Conservation (phyloP, 2,329 filamentous ascomycete species). For the Nemania sp. region DNA sequence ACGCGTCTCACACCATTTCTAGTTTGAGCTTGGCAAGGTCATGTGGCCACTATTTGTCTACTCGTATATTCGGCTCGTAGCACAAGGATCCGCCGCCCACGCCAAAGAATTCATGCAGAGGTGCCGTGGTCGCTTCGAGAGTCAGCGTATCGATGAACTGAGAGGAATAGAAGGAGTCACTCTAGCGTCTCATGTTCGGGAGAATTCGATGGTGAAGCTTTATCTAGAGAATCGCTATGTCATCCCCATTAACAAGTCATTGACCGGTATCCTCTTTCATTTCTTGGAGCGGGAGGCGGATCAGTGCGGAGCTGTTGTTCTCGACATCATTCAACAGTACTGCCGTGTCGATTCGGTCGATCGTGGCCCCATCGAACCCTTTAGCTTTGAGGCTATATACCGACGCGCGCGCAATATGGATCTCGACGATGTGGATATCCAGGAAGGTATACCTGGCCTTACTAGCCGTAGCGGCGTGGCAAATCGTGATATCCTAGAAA, state of each 20-base stretch:
- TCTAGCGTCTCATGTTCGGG: constrained; percentile 80
- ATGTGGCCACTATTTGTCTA: constrained; percentile 97
- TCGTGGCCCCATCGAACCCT: constrained; percentile 72
- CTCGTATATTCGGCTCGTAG: constrained; percentile 84
- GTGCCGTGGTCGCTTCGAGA: constrained; percentile 77
- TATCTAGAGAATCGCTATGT: constrained; percentile 91
- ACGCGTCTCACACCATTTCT: constrained; percentile 25
- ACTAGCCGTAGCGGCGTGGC: constrained; percentile 68
- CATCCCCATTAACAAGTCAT: constrained; percentile 86
- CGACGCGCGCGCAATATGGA: constrained; percentile 71
- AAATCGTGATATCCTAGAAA: constrained; percentile 70
- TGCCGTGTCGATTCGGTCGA: constrained; percentile 70
- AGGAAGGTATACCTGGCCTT: constrained; percentile 72
- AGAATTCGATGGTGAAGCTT: constrained; percentile 81
- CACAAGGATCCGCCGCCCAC: constrained; percentile 77
- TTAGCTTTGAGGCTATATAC: constrained; percentile 71
- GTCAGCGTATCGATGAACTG: constrained; percentile 83
- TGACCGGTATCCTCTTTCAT: constrained; percentile 84
- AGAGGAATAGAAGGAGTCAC: constrained; percentile 79
- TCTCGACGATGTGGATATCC: constrained; percentile 71
- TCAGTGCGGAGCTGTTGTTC: constrained; percentile 81
- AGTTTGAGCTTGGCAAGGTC: constrained; percentile 88
- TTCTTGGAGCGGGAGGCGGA: constrained; percentile 90
- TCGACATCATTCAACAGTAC: constrained; percentile 74
- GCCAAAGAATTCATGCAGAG: constrained; percentile 78